Evolutionary conservation across 495 filamentous ascomycete species (phyloP), one percentile per base, ranked within the genome.

Genomic region (Chaetomium tenue): DNA sequence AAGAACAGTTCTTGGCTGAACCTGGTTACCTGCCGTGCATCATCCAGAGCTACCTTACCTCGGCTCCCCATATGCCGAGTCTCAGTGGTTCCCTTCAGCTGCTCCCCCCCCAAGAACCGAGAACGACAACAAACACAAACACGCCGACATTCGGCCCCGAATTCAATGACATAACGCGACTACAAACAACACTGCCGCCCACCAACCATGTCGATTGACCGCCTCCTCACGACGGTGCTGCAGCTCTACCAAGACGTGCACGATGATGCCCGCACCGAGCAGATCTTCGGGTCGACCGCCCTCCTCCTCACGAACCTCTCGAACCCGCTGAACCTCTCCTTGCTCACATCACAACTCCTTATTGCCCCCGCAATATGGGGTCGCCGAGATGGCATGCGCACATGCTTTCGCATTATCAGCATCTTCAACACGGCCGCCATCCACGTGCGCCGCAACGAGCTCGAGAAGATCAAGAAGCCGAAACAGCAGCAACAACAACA

Each of bases 331-430:
- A 98, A 98, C 69, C 75, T 97, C 68, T 91, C 89, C 11, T 84
- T 98, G 5, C 86, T 98, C 55, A 90, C 92, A 1, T 91, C 91
- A n/a, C 92, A 97, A 63, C 82, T 97, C 42, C 85, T 98, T 25
- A 86, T 85, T 12, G 88, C 93, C 0, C 92, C 90, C 2, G 90
- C 93, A 2, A 85, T 98, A 75, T 98, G 94, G 94, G 64, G 46
- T 44, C 72, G 70, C 51, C 62, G 69, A 78, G 86, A 93, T 65
- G 88, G 87, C 51, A 80, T 98, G 39, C 83, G 84, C 46, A 86
- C 87, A 3, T 86, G 88, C 72, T 84, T 90, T 66, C 87, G 88
- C 66, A 84, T 94, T 66, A 83, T 97, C 66, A 89, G 91, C 72
- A 86, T 95, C 66, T 98, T 91, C 81, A 94, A 95, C 73, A 88